A percentile compares a stretch with the other conserved stretches of the same genome.
These are phyloP conservation scores for Syncephalastrum contaminatum DNA, from an alignment of 371 early-diverging fungal species.

Conservation along the genomic window DNA sequence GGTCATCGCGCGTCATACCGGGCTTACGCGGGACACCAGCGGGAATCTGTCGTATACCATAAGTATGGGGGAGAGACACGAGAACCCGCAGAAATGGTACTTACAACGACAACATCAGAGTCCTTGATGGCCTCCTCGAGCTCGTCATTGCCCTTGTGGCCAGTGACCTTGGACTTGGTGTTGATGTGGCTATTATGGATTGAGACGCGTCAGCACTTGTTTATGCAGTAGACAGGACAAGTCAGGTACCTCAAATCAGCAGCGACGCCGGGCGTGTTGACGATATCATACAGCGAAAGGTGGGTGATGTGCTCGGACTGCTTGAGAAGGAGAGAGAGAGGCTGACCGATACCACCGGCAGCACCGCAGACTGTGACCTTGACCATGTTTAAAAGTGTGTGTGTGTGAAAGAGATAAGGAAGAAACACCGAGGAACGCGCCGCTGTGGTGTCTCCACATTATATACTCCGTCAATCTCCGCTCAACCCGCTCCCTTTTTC, in stretches of 20 bases:
- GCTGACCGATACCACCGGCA: conserved; percentile 94
- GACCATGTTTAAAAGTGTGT: conserved; percentile 31
- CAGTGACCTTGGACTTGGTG: conserved; percentile 71
- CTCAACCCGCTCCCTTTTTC: too few relatives aligned
- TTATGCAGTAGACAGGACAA: not conserved
- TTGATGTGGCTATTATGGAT: conserved; percentile 59
- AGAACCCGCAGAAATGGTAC: not conserved
- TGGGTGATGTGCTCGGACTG: conserved; percentile 68
- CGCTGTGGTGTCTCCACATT: too few relatives aligned
- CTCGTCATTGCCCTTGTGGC: conserved; percentile 37
- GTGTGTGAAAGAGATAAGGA: too few relatives aligned
- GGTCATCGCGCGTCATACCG: conserved; percentile 90
- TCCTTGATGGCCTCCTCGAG: conserved; percentile 53
- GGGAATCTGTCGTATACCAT: conserved; percentile 59
- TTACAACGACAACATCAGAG: conserved; percentile 39
- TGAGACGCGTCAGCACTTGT: not conserved
- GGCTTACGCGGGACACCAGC: conserved; percentile 92
- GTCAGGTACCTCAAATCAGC: conserved; percentile 59
- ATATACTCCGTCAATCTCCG: too few relatives aligned
- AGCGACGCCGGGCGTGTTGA: conserved; percentile 75
- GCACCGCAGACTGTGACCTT: conserved; percentile 85
- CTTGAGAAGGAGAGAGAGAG: conserved; percentile 85
- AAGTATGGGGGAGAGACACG: not conserved
- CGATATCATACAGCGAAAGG: conserved; percentile 74
- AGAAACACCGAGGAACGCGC: too few relatives aligned